Conservation (phyloP, 1,139 yeast genomes). For the Protomyces inouyei region DNA sequence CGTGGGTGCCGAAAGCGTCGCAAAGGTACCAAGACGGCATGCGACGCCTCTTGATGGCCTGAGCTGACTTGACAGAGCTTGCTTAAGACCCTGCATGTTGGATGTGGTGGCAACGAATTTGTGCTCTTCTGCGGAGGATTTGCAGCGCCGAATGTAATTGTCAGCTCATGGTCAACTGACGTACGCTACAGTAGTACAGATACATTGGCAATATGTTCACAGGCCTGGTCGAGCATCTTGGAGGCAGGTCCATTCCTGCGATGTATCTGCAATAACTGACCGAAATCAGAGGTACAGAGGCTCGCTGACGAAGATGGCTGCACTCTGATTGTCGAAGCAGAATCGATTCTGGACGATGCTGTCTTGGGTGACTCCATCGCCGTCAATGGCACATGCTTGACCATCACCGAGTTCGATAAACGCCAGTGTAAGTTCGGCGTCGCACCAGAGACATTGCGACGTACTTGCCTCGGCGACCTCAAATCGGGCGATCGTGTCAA, state of each 20-base stretch:
- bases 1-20: too few species aligned
- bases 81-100: too few species aligned
- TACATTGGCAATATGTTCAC: constrained; percentile 64
- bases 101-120: too few species aligned
- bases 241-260: constrained; percentile 41
- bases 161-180: too few species aligned
- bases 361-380: constrained; percentile 91
- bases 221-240: constrained; percentile 84
- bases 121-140: too few species aligned
- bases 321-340: constrained; percentile 64
- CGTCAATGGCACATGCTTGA: constrained; percentile 75
- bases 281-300: constrained; percentile 44
- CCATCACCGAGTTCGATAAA: constrained; percentile 73
- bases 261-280: background rate
- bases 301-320: constrained; percentile 68
- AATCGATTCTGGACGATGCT: constrained; percentile 64
- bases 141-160: too few species aligned
- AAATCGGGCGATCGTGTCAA: constrained; percentile 62
- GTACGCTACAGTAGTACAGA: too few species aligned
- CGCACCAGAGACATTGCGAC: constrained; percentile 84
- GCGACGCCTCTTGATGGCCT: too few species aligned
- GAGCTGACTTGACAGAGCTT: too few species aligned
- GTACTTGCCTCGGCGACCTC: constrained; percentile 68
- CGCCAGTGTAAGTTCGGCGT: constrained; percentile 78
- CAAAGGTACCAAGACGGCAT: too few species aligned